Base-by-base conservation (phyloP, 1,284 basidiomycete species). In the Pseudozyma sp. region DNA sequence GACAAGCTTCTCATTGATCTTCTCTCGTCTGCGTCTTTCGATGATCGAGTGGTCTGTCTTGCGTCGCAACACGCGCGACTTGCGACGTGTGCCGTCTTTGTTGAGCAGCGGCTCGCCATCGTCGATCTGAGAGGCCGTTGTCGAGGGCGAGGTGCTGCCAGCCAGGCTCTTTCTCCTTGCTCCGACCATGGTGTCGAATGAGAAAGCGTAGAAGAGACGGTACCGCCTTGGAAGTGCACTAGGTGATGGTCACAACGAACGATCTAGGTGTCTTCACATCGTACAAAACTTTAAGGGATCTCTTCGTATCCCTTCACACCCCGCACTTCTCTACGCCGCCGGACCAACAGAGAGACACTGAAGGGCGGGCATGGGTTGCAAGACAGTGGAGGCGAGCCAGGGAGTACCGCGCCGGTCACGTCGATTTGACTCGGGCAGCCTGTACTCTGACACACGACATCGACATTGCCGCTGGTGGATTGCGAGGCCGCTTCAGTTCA, bases 1-100 rank as follows among this genome's bases (percentile, higher is more conserved):
- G 39, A 83, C 69, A 8, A 84, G 77, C 50, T 80, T 78, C 53
- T 84, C 82, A 63, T 84, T 84, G 76, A 84, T 84, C 73, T 84
- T 84, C 46, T 82, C 81, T 17, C 83, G 52, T 10, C 83, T 61
- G 17, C 82, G 72, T 9, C 83, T 53, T 59, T 84, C 83, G 46
- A 84, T 84, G 61, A 83, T 66, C 17, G 78, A 80, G 56, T 84
- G 83, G 46, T 79, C 76, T 33, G 82, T 84, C 70, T 82, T 84
- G 54, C 82, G 77, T 34, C 77, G 58, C 47, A 79, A 65, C 19
- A 78, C 68, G 11, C 81, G 69, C 10, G 78, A 74, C 29, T 77
- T 75, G 50, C 79, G 75, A 35, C 53, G 56, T n/a, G 43, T 67
- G 50, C 70, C 70, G 35, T 73, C 70, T 31, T 73, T 73, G 65